These are phyloP conservation scores for Hemileccinum rubropunctum DNA, from an alignment of 768 basidiomycete genomes.

Conservation along the genomic window DNA sequence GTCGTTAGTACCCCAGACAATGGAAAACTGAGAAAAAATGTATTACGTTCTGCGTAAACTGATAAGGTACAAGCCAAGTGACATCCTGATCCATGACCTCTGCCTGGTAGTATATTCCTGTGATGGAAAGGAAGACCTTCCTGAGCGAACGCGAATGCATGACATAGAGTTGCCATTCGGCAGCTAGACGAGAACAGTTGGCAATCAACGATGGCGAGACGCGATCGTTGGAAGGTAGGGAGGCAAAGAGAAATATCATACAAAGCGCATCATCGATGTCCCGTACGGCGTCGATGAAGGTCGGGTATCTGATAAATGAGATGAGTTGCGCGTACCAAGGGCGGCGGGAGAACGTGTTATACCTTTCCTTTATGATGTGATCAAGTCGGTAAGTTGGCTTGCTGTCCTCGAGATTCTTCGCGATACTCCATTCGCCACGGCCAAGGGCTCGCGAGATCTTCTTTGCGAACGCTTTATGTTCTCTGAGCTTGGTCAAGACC, in stretches of 20 bases:
- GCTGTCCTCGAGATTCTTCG: slow-evolving; percentile 90
- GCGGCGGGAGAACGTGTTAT: slow-evolving; percentile 15
- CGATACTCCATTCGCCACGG: slow-evolving; percentile 90
- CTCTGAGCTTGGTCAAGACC: slow-evolving; percentile 85
- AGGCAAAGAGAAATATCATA: slow-evolving; percentile 90
- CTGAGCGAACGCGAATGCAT: slow-evolving; percentile 83
- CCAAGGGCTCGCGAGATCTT: slow-evolving; percentile 92
- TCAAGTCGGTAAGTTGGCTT: slow-evolving; percentile 91
- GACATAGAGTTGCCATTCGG: slow-evolving; percentile 96
- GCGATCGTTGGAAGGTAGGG: slow-evolving; percentile 81
- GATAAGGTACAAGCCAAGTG: slow-evolving; percentile 96
- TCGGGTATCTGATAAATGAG: slow-evolving; percentile 75
- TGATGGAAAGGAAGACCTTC: slow-evolving; percentile 94
- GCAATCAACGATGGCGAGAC: slow-evolving; percentile 81
- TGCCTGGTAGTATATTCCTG: slow-evolving; percentile 97
- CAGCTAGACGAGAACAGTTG: slow-evolving; percentile 85
- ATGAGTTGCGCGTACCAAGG: slow-evolving; percentile 3
- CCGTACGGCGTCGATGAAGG: slow-evolving; percentile 91
- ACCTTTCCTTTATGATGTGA: slow-evolving; percentile 98
- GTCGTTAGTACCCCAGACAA: slow-evolving; percentile 5
- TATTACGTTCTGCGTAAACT: slow-evolving; percentile 92
- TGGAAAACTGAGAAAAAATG: slow-evolving; percentile 22
- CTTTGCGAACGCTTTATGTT: slow-evolving; percentile 98
- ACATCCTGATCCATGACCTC: slow-evolving; percentile 90
- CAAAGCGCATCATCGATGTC: slow-evolving; percentile 98